These are phyloP conservation scores for Pichiaceae sp. DNA, from an alignment of 1,139 yeast genomes.

Conservation along the genomic window DNA sequence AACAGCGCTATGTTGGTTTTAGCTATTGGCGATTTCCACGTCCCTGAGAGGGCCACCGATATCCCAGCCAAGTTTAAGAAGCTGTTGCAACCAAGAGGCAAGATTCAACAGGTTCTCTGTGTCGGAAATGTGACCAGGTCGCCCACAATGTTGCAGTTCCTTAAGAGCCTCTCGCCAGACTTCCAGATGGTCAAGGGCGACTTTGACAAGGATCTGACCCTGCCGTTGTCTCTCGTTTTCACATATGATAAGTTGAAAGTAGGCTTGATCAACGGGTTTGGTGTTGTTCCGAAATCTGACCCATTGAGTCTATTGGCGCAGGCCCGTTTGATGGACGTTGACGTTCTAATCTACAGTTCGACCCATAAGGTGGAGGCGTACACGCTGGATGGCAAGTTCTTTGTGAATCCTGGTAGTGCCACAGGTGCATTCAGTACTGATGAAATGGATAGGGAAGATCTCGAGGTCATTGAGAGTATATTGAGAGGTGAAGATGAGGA, in stretches of 20 bases:
- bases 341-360: slow-evolving; percentile 93
- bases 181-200: slow-evolving; percentile 80
- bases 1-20: slow-evolving; percentile 73
- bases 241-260: slow-evolving; percentile 64
- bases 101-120: slow-evolving; percentile 77
- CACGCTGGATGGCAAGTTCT: slow-evolving; percentile 85
- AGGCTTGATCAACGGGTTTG: slow-evolving; percentile 82
- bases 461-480: slow-evolving; percentile 21
- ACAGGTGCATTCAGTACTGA: slow-evolving; percentile 78
- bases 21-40: slow-evolving; percentile 82
- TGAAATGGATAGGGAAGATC: slow-evolving; percentile 35
- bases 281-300: slow-evolving; percentile 77
- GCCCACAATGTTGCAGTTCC: slow-evolving; percentile 50
- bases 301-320: slow-evolving; percentile 74
- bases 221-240: slow-evolving; percentile 63
- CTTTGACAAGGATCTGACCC: slow-evolving; percentile 40
- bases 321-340: slow-evolving; percentile 90
- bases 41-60: slow-evolving; percentile 76
- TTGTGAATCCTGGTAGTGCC: slow-evolving; percentile 92
- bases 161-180: slow-evolving; percentile 62
- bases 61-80: slow-evolving; percentile 56
- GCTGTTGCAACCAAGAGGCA: slow-evolving; percentile 61
- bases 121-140: slow-evolving; percentile 81
- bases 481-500: slow-evolving; percentile 12
- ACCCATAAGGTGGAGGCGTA: slow-evolving; percentile 91